Conservation (phyloP, 192 early-diverging fungal genomes). For the Mortierella hygrophila region DNA sequence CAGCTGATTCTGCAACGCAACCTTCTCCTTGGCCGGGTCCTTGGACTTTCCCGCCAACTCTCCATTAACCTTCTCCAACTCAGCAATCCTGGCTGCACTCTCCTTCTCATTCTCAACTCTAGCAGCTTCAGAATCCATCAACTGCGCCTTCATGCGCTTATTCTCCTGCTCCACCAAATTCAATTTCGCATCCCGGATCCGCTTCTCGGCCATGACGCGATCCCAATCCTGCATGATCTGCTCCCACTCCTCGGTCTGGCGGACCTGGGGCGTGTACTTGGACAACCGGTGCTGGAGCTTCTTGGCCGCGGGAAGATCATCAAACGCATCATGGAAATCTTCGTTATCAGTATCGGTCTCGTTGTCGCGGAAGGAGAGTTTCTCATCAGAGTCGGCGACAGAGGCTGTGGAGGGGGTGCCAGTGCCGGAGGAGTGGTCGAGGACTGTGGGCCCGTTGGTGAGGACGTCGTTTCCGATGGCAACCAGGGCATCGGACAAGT, state of each 20-base stretch:
- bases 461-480: constrained; percentile 51
- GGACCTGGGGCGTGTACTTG: constrained; percentile 35
- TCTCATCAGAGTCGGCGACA: constrained; percentile 8
- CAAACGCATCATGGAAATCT: constrained; percentile 45
- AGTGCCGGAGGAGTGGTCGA: constrained; percentile 15
- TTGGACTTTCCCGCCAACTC: constrained; percentile 30
- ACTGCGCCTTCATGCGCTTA: constrained; percentile 50
- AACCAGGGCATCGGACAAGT: constrained; percentile 34
- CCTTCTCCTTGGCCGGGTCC: constrained; percentile 48
- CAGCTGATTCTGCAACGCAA: constrained; percentile 35
- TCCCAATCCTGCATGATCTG: constrained; percentile 59
- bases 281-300: constrained; percentile 54
- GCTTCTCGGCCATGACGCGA: constrained; percentile 55
- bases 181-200: constrained; percentile 51
- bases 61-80: constrained; percentile 34
- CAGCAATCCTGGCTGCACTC: constrained; percentile 16
- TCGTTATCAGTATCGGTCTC: constrained; percentile 31
- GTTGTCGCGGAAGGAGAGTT: constrained; percentile 23
- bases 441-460: constrained; percentile 20
- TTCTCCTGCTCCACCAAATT: constrained; percentile 54
- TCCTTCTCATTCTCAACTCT: constrained; percentile 40
- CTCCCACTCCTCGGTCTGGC: constrained; percentile 47
- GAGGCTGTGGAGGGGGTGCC: constrained; percentile 37
- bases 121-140: constrained; percentile 26
- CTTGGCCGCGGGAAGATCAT: constrained; percentile 32